Conservation (phyloP, 2,329 filamentous ascomycete species). For the Talaromyces funiculosus region DNA sequence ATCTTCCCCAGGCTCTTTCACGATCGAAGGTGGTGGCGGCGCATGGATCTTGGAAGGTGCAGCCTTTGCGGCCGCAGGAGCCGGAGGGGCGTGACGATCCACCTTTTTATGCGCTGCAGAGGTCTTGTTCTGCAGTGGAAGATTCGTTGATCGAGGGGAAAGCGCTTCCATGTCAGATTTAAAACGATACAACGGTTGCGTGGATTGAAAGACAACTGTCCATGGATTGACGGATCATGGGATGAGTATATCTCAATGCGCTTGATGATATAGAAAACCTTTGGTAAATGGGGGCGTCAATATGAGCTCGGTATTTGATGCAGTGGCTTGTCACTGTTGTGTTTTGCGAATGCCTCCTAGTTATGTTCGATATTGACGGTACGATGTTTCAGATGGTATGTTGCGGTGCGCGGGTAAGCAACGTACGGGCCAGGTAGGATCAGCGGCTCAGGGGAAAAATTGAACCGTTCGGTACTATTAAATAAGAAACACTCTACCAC, state of each 20-base stretch:
- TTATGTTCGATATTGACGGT: neutral
- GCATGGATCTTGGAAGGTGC: slow-evolving; percentile 40
- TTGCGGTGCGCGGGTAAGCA: neutral
- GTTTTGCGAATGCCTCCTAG: slow-evolving; percentile 4
- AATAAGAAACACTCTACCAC: neutral
- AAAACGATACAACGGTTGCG: neutral
- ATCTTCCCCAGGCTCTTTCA: slow-evolving; percentile 41
- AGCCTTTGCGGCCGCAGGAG: slow-evolving; percentile 27
- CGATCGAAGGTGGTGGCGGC: slow-evolving; percentile 39
- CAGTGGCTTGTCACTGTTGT: neutral
- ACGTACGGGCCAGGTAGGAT: slow-evolving; percentile 12
- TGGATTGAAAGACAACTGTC: neutral
- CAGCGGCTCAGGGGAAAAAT: slow-evolving; percentile 9
- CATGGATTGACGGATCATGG: slow-evolving; percentile 1
- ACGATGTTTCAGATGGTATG: slow-evolving; percentile 4
- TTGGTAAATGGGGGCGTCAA: neutral
- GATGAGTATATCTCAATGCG: neutral
- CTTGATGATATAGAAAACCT: slow-evolving; percentile 5
- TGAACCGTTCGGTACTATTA: neutral
- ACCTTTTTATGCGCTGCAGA: slow-evolving; percentile 35
- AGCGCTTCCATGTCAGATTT: slow-evolving; percentile 42
- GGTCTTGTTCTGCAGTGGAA: slow-evolving; percentile 39
- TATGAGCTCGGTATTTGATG: neutral
- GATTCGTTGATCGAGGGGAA: slow-evolving; percentile 45
- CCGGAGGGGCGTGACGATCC: slow-evolving; percentile 29